These are phyloP conservation scores for Naumovozyma castellii DNA, from an alignment of 805 yeast genomes.

Conservation along the genomic window DNA sequence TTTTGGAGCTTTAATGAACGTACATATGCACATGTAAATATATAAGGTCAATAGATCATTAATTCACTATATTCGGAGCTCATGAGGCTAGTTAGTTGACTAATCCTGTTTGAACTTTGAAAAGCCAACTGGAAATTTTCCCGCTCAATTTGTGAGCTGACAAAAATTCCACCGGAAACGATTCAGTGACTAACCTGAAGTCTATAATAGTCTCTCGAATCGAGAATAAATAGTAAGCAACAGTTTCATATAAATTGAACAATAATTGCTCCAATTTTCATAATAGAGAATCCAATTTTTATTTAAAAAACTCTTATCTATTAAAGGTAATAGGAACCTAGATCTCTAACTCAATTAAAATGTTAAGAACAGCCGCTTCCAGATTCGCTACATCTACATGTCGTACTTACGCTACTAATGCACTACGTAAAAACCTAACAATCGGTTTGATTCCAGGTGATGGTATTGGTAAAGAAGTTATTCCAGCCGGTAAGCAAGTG, in stretches of 20 bases:
- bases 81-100: no score
- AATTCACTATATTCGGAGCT: no score
- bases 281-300: no score
- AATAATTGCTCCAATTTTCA: no score
- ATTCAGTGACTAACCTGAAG: not conserved
- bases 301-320: no score
- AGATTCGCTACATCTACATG: conserved; percentile 23
- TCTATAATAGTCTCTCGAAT: no score
- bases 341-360: conserved; percentile 2
- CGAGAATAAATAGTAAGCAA: no score
- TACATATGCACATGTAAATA: not conserved
- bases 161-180: not conserved
- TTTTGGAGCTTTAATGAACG: not conserved
- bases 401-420: conserved; percentile 31
- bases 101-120: no score
- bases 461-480: conserved; percentile 95
- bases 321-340: not conserved
- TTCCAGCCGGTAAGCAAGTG: conserved; percentile 89
- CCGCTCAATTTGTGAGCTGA: not conserved
- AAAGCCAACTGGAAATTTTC: no score
- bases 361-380: conserved; percentile 24
- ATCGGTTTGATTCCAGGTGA: conserved; percentile 90
- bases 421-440: conserved; percentile 38
- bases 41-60: no score
- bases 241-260: no score